Evolutionary conservation across 768 basidiomycete species (phyloP), one percentile per base, ranked within the genome.

Genomic region (Artomyces pyxidatus): DNA sequence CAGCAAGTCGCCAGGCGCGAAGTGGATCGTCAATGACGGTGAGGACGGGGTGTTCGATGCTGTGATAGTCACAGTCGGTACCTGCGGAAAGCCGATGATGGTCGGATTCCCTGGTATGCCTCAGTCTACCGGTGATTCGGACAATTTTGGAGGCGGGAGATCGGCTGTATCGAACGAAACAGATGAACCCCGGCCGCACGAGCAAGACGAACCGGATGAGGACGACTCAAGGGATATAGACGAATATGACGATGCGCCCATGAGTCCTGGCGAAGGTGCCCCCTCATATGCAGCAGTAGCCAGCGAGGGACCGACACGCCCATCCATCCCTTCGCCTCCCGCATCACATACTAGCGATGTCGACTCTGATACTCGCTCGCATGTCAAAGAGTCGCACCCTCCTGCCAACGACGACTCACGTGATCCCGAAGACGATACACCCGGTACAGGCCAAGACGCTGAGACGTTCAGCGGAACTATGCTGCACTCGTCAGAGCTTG

Each of bases 1-100:
- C 9, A 32, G 21, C 27, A 23, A 27, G 16, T 49, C 47, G 2
- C 52, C 29, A 2, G 48, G 62, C 19, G 62, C 65, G 2, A 63
- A 66, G 7, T 78, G 76, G 76, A 58, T 70, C 25, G 63, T 78
- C 53, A 75, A 79, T 54, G 70, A 71, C 58, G 72, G 68, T 7
- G 49, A 56, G 9, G 75, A 77, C 23, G 73, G 68, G 10, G 58
- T 67, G 10, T 80, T 76, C 51, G 75, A 77, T 57, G 75, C 75
- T 0, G 61, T 78, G 55, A 72, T 76, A 27, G 72, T 71, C 25
- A 74, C 68, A 2, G 62, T 77, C 14, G 71, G 75, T 4, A 76
- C 75, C 0, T 76, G 75, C 56, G 77, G 76, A 6, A 62, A 70
- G 29, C 74, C 76, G 0, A 63, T 65, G 51, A 69, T 69, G 67